Evolutionary conservation across 2,329 filamentous ascomycete species (phyloP), one percentile per base, ranked within the genome.

Genomic region (Chalara sp.): DNA sequence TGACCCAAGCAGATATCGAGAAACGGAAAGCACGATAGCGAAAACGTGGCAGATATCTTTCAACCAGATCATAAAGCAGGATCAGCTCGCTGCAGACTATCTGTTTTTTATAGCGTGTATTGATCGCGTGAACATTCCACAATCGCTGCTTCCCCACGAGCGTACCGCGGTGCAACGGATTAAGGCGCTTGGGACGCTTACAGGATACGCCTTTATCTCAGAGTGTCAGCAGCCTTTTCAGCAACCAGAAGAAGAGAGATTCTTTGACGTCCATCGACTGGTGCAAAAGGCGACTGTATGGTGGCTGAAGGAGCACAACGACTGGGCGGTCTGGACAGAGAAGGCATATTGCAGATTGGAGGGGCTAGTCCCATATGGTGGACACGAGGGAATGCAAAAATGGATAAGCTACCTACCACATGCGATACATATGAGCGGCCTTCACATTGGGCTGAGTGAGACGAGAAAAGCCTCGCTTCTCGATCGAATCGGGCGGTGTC

Each of bases 281-380:
- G 41, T 43, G 41, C 41, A 43, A 43, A 43, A 43, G 41, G 41
- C 41, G 41, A 43, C 41, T 43, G 41, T 43, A 43, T 43, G 41
- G 41, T 43, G 41, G 41, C 41, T 43, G 28, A 43, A 43, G 41
- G 41, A 43, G 41, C 41, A 43, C 41, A 43, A 21, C 41, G 41
- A 43, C 41, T 43, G 41, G 41, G 28, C 41, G 28, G 41, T 21
- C 41, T 43, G 41, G 41, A 43, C 13, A 43, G 41, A 43, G 41
- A 43, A 43, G 41, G 41, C 21, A 43, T 43, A 43, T 43, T 43
- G 41, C 41, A 43, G 41, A 43, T 43, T 43, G 13, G 41, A 43
- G 41, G 41, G 28, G 41, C 10, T 43, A 43, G 41, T 43, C 41
- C 41, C 41, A 10, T 43, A n/a, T n/a, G n/a, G n/a, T n/a, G n/a